Evolutionary conservation across 352 stramenopile genomes (phyloP), one percentile per base, ranked within the genome.

Genomic region (Phytophthora sansomeana): DNA sequence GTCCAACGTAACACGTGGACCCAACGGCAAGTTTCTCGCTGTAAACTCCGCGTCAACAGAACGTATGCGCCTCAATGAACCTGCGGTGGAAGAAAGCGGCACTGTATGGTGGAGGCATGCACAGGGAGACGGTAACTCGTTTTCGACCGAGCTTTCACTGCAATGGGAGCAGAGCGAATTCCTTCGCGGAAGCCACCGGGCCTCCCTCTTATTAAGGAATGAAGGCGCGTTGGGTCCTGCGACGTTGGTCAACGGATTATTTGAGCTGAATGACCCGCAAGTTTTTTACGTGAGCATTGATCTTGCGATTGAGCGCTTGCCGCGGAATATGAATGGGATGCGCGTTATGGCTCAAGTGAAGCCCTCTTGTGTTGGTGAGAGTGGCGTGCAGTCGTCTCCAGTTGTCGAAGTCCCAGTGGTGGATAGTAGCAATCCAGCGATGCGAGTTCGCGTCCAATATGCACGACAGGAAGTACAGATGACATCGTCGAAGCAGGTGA

Each of bases 51-150:
- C 44, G 3, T 36, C 38, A 4, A 26, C 49, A 38, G 43, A 30
- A 49, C 49, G 36, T 13, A 53, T 30, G 29, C 50, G 16, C 35
- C 16, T 21, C 21, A 32, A 42, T 42, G 32, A 64, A 16, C 16
- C 44, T 32, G 42, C 42, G 35, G 52, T 38, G 11, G 57, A 72
- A 43, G 50, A 61, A 35, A 74, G 72, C 51, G 74, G 80, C 10
- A 74, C 73, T 13, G 33, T 80, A 5, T 89, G 80, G 80, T 89
- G 80, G 77, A 67, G 67, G 1, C 77, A 89, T 49, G 65, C 71
- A 10, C 80, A 89, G 46, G 59, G 74, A 39, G 70, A 83, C 44
- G 58, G 62, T 0, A 50, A 41, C 7, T 68, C 72, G 2, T 83
- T 87, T 58, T 77, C 66, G 9, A 78, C 67, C n/a, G 75, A 83